These are phyloP conservation scores for Magnusiomyces tetraspermus DNA, from an alignment of 1,139 yeast species.

Conservation along the genomic window DNA sequence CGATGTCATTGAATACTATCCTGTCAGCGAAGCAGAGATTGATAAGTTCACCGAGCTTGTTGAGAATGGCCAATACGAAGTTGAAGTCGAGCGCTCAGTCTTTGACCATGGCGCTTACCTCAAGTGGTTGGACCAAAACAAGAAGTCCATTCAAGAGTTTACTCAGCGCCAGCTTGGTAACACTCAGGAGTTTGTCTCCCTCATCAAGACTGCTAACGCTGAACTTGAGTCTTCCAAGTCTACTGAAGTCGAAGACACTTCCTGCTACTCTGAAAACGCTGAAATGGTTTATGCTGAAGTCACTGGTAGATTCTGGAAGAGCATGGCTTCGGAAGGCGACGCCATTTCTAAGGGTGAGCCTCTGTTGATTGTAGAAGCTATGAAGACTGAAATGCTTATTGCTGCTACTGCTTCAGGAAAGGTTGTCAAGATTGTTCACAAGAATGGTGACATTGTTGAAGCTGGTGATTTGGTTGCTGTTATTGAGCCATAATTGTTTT, in stretches of 20 bases:
- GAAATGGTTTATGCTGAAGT: slow-evolving; percentile 84
- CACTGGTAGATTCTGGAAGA: slow-evolving; percentile 95
- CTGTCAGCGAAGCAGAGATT: slow-evolving; percentile 75
- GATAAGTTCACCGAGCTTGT: slow-evolving; percentile 64
- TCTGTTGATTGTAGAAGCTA: slow-evolving; percentile 84
- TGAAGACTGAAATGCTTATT: slow-evolving; percentile 96
- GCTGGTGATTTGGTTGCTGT: slow-evolving; percentile 92
- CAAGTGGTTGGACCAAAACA: slow-evolving; percentile 66
- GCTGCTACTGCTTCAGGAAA: slow-evolving; percentile 64
- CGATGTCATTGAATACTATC: slow-evolving; percentile 90
- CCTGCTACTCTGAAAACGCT: slow-evolving; percentile 57
- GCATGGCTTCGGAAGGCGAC: slow-evolving; percentile 75
- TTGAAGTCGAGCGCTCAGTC: slow-evolving; percentile 64
- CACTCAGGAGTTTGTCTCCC: slow-evolving; percentile 69
- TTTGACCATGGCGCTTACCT: slow-evolving; percentile 76
- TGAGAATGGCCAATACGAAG: slow-evolving; percentile 68
- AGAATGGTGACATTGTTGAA: slow-evolving; percentile 86
- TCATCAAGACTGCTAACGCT: slow-evolving; percentile 75
- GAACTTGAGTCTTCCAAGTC: slow-evolving; percentile 46
- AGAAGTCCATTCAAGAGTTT: slow-evolving; percentile 62
- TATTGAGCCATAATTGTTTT: slow-evolving; percentile 31
- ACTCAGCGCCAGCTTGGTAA: slow-evolving; percentile 67
- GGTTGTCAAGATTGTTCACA: slow-evolving; percentile 65
- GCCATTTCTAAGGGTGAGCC: slow-evolving; percentile 65
- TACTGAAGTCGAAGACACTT: slow-evolving; percentile 25